These are phyloP conservation scores for Phytophthora cajani DNA, from an alignment of 352 stramenopile genomes.

Conservation along the genomic window DNA sequence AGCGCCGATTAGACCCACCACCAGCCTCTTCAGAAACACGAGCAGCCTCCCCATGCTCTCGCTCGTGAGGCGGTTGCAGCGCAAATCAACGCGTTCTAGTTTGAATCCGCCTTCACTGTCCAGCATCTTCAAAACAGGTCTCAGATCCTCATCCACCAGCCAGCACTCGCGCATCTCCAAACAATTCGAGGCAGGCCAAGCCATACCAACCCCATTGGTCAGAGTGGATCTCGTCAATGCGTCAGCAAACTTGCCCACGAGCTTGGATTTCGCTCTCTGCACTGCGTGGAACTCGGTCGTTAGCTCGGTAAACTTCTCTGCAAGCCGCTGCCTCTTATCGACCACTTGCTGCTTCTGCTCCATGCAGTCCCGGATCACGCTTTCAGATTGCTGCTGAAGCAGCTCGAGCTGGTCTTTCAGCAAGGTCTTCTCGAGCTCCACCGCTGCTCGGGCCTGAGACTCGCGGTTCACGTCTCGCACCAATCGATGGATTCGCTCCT, in stretches of 20 bases:
- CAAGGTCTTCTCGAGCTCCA: conserved; percentile 57
- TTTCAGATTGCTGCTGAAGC: conserved; percentile 47
- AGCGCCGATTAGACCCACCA: neutral
- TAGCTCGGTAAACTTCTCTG: conserved; percentile 42
- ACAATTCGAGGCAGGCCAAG: conserved; percentile 20
- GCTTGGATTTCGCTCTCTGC: conserved; percentile 54
- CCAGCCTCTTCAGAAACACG: conserved; percentile 35
- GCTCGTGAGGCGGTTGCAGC: conserved; percentile 66
- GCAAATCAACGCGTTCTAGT: conserved; percentile 56
- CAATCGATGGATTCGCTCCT: conserved; percentile 61
- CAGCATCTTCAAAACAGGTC: conserved; percentile 49
- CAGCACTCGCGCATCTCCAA: conserved; percentile 62
- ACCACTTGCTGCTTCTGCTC: conserved; percentile 46
- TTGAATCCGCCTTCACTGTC: conserved; percentile 22
- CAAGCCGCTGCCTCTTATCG: conserved; percentile 38
- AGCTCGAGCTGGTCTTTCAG: conserved; percentile 53
- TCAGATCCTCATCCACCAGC: conserved; percentile 59
- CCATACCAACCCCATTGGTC: neutral
- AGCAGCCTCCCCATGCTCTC: conserved; percentile 48
- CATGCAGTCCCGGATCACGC: conserved; percentile 41
- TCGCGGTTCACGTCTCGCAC: conserved; percentile 62
- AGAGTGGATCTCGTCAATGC: conserved; percentile 21
- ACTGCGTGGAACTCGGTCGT: conserved; percentile 48
- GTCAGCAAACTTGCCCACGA: conserved; percentile 48
- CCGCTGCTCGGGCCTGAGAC: conserved; percentile 50